Base-by-base conservation (phyloP, 495 filamentous ascomycete species). In the Aspergillus panamensis region DNA sequence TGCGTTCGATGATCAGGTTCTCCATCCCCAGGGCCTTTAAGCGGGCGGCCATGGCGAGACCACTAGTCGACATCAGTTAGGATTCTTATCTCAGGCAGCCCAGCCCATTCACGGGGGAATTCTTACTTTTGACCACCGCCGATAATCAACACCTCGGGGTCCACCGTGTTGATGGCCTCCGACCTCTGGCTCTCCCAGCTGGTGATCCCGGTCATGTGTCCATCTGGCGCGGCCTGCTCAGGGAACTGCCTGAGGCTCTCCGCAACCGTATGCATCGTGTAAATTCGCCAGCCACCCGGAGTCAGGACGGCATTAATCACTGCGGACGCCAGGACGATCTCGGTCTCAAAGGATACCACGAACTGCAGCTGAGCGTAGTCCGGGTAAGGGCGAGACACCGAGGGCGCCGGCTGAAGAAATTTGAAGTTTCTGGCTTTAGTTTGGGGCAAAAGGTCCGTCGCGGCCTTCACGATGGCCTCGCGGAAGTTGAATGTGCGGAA, bases 11-110 rank as follows among this genome's bases (percentile, higher is more conserved):
- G 19, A 85, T 73, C n/a, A 90, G 73, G 2, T 77, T 65, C 9
- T 78, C 62, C 19, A 90, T 73, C 31, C 76, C 72, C 8, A 90
- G 75, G 69, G 83, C 80, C 62, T 87, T 83, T 32, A 89, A 72
- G 8, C 87, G 77, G 13, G 87, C 87, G 21, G 79, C 76, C 21
- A 79, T 73, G 1, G 78, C 78, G 10, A 55, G 53, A 33, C 53
- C 53, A 21, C 53, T 55, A 5, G 40, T 19, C 9, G 16, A 20
- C 25, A 35, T 25, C 20, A n/a, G 16, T 53, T 25, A 53, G 25
- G 2, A 44, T 12, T n/a, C n/a, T n/a, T n/a, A n/a, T n/a, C n/a
- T n/a, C n/a, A n/a, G n/a, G n/a, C n/a, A n/a, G n/a, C n/a, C n/a
- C n/a, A n/a, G n/a, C n/a, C n/a, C n/a, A n/a, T n/a, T n/a, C n/a